Conservation (phyloP, 345 rosid genomes). For the Brassica incana region DNA sequence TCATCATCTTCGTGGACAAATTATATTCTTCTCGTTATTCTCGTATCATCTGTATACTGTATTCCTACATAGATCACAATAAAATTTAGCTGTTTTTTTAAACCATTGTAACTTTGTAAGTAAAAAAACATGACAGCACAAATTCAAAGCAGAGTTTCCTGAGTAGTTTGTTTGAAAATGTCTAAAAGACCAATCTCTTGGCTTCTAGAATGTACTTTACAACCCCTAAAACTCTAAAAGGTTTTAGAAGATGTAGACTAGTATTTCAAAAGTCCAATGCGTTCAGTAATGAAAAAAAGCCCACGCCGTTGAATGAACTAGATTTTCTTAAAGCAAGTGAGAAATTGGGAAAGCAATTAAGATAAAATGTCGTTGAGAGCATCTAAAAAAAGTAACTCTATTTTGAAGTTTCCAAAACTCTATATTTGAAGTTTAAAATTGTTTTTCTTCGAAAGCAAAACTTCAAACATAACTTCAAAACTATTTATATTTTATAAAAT, state of each 20-base stretch:
- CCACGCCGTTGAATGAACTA: constrained; percentile 20
- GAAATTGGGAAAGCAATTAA: constrained; percentile 14
- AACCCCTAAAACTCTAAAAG: not conserved
- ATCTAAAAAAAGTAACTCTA: too few species aligned
- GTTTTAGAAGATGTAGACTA: constrained; percentile 14
- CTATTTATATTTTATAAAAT: too few species aligned
- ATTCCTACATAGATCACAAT: not conserved
- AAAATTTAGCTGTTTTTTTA: not conserved
- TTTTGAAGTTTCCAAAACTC: too few species aligned
- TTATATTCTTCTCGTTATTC: not conserved
- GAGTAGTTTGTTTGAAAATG: not conserved
- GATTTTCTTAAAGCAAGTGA: constrained; percentile 13
- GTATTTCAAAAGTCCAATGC: constrained; percentile 24
- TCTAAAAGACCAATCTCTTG: not conserved
- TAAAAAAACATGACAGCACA: not conserved
- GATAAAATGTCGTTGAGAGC: not conserved
- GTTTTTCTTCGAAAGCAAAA: too few species aligned
- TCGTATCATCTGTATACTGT: not conserved
- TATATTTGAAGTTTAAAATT: too few species aligned
- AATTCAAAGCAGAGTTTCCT: not conserved
- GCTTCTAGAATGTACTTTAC: constrained; percentile 29
- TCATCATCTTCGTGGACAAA: constrained; percentile 4
- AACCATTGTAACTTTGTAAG: not conserved
- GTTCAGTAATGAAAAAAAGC: constrained; percentile 27
- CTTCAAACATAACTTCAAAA: too few species aligned